These are phyloP conservation scores for Linderniella brevidens DNA, from an alignment of 257 asterid species.

Conservation along the genomic window DNA sequence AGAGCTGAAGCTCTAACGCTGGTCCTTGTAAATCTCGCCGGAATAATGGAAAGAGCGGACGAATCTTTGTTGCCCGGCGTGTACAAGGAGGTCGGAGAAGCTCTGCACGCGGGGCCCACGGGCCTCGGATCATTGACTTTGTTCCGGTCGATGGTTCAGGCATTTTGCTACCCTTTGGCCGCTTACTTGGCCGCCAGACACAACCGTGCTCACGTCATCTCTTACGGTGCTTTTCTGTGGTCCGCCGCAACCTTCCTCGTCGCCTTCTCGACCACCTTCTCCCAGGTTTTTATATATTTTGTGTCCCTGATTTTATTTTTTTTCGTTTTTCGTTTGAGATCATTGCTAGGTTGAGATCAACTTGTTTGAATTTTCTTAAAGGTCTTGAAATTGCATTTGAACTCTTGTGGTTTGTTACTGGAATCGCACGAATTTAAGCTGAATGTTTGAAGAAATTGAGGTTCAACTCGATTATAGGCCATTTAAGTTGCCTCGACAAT, in stretches of 20 bases:
- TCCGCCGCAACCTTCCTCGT: constrained; percentile 68
- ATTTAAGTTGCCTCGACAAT: too few relatives aligned
- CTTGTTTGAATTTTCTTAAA: too few relatives aligned
- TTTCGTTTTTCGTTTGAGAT: too few relatives aligned
- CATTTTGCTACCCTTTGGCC: constrained; percentile 78
- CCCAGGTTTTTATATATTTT: constrained; percentile 23
- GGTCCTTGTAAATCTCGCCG: constrained; percentile 58
- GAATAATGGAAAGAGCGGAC: constrained; percentile 84
- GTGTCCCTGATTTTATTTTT: neutral
- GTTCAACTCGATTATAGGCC: too few relatives aligned
- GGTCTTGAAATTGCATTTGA: too few relatives aligned
- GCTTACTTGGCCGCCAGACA: constrained; percentile 59
- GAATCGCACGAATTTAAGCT: too few relatives aligned
- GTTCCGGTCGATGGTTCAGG: constrained; percentile 64
- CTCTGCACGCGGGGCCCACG: constrained; percentile 77
- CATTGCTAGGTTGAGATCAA: too few relatives aligned
- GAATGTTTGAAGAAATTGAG: too few relatives aligned
- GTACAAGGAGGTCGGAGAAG: constrained; percentile 67
- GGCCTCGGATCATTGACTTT: constrained; percentile 65
- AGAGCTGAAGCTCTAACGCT: constrained; percentile 43
- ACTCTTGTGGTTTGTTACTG: too few relatives aligned
- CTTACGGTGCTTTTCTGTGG: constrained; percentile 79
- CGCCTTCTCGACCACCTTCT: constrained; percentile 54
- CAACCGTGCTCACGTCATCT: constrained; percentile 52
- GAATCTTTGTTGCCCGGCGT: constrained; percentile 78